A percentile compares a stretch with the other conserved stretches of the same genome.
Evolutionary conservation across 2,329 filamentous ascomycete genomes (phyloP).

Genomic region (Pseudocercospora crystallina): DNA sequence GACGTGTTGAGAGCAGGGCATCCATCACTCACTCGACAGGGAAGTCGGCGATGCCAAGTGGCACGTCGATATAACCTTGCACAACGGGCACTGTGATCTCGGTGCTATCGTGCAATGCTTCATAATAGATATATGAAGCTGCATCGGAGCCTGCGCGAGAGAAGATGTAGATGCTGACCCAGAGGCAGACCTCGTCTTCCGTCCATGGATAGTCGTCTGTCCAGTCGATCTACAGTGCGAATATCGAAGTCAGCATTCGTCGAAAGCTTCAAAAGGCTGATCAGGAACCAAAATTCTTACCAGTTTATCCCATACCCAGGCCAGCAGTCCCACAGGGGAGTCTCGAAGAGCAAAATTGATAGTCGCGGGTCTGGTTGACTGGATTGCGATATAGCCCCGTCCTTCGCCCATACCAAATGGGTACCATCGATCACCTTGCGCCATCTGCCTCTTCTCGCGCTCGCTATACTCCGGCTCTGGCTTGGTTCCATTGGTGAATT

Average conservation of each 20-base stretch:
- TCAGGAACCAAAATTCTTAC: conserved; percentile 22
- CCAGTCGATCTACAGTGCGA: conserved; percentile 57
- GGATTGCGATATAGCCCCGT: conserved; percentile 58
- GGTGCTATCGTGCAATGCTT: conserved; percentile 49
- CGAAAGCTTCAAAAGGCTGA: too few species aligned
- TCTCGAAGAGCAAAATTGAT: conserved; percentile 68
- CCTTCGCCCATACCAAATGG: conserved; percentile 61
- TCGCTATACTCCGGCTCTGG: conserved; percentile 43
- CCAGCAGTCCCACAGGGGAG: conserved; percentile 63
- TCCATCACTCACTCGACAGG: conserved; percentile 54
- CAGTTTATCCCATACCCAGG: conserved; percentile 81
- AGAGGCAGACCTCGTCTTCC: conserved; percentile 72
- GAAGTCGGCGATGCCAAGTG: conserved; percentile 56
- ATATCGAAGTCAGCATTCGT: too few species aligned
- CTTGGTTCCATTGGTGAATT: conserved; percentile 12
- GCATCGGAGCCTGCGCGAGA: conserved; percentile 67
- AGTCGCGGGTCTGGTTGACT: conserved; percentile 70
- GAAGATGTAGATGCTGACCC: conserved; percentile 73
- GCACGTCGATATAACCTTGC: conserved; percentile 47
- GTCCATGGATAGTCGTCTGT: conserved; percentile 70
- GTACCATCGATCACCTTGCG: conserved; percentile 41
- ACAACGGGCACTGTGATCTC: conserved; percentile 35
- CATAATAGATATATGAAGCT: conserved; percentile 70
- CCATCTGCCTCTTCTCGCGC: conserved; percentile 53
- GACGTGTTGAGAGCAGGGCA: conserved; percentile 24